Conservation (phyloP, 495 filamentous ascomycete species). For the Darksidea phi region DNA sequence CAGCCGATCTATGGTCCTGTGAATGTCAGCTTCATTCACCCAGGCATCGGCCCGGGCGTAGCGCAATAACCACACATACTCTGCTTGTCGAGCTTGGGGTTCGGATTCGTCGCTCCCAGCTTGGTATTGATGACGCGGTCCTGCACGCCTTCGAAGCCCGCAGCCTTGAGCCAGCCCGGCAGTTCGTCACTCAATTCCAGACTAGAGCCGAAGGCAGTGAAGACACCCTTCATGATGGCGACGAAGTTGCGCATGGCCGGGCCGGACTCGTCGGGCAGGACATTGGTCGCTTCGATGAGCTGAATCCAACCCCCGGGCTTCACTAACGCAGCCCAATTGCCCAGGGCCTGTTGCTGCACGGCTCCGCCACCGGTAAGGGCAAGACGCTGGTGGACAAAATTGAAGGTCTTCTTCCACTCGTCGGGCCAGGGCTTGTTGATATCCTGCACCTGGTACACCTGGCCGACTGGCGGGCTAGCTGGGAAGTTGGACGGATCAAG, state of each 20-base stretch:
- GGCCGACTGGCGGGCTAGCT: neutral
- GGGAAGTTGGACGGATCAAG: neutral
- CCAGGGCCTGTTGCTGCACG: conserved; percentile 1
- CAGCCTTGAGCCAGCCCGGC: neutral
- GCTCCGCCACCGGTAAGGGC: conserved; percentile 9
- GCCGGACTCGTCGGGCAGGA: neutral
- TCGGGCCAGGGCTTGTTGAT: conserved; percentile 17
- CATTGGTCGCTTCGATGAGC: conserved; percentile 8
- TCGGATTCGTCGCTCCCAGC: neutral
- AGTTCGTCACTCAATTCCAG: neutral
- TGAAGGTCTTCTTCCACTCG: conserved; percentile 10
- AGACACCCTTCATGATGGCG: neutral
- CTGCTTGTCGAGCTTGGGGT: conserved; percentile 1
- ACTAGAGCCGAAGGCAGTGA: neutral
- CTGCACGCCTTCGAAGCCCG: conserved; percentile 2
- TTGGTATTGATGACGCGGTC: neutral
- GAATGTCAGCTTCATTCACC: too few relatives aligned
- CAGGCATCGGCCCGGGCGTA: too few relatives aligned
- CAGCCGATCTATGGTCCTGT: too few relatives aligned
- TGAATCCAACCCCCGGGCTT: conserved; percentile 28
- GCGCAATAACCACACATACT: too few relatives aligned
- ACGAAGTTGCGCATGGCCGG: too few relatives aligned
- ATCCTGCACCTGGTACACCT: conserved; percentile 6
- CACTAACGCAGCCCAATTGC: conserved; percentile 1
- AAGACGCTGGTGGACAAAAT: conserved; percentile 23